Evolutionary conservation across 2,329 filamentous ascomycete species (phyloP), one percentile per base, ranked within the genome.

Genomic region (Talaromyces sp.): DNA sequence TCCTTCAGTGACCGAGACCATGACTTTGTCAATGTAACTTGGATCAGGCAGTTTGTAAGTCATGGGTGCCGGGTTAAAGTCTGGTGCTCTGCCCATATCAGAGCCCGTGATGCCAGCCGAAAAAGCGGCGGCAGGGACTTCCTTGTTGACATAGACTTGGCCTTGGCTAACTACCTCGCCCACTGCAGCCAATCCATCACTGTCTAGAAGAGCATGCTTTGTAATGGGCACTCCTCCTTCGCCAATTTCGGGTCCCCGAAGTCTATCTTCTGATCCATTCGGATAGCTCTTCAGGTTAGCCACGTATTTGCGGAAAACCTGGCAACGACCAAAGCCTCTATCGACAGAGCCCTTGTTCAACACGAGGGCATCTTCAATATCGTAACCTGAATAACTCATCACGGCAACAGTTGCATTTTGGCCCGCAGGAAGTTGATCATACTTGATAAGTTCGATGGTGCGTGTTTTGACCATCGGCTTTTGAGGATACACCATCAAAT

Each of bases 301-400:
- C 13, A 89, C 88, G 75, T 95, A 92, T 79, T 99, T 99, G 70
- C 94, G 90, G 84, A 97, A 94, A n/a, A 98, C 95, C 75, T 99
- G 96, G 73, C 95, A 98, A 43, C 95, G 89, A 54, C 95, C 96
- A 73, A 98, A 99, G 4, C 95, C 96, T 72, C 95, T 87, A 72
- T 99, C 96, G 66, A 93, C 89, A 0, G 93, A 97, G 10, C 93
- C 93, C 81, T 97, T 98, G 82, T 99, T 99, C 67, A 99, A 78
- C 2, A 99, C 94, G 19, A 99, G 84, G 10, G 95, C 95, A 83
- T 99, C 95, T 83, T 99, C 95, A 71, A 99, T 99, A 87, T 99
- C 95, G 79, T 99, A 99, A 27, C 95, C 95, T 11, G 94, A 98
- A 79, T 95, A 99, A 58, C 93, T 98, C 95, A 99, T 99, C 80